These are phyloP conservation scores for Piper betle DNA, from an alignment of 164 flowering plant genomes.

Conservation along the genomic window DNA sequence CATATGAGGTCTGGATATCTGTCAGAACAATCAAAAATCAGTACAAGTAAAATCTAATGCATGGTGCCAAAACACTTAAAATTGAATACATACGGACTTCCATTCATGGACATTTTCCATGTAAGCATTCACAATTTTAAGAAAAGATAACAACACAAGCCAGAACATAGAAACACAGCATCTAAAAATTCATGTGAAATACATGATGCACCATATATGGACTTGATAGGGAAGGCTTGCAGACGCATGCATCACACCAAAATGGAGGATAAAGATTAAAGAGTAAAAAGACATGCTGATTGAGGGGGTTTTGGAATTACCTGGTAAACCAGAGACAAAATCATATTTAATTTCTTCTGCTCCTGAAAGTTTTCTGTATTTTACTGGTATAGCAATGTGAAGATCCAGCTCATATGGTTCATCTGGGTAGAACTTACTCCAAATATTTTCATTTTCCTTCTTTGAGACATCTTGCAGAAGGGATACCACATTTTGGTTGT, in stretches of 20 bases:
- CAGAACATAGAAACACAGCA: background rate
- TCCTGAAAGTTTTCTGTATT: constrained; percentile 11
- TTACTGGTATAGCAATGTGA: constrained; percentile 7
- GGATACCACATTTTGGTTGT: background rate
- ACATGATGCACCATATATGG: background rate
- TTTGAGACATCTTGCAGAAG: background rate
- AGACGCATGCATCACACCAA: too few species aligned
- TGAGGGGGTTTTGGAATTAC: constrained; percentile 15
- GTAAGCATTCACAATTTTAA: background rate
- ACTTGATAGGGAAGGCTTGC: background rate
- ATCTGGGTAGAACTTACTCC: background rate
- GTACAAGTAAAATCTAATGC: background rate
- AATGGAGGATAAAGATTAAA: too few species aligned
- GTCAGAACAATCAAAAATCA: constrained; percentile 2
- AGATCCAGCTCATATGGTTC: constrained; percentile 44
- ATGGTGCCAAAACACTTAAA: background rate
- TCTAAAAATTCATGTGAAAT: background rate
- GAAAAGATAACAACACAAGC: background rate
- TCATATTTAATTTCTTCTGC: constrained; percentile 51
- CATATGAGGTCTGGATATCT: constrained; percentile 74
- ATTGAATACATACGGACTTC: background rate
- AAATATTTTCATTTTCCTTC: background rate
- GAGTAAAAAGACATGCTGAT: background rate
- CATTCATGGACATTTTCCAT: background rate
- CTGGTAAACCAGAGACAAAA: constrained; percentile 70